Evolutionary conservation across 345 rosid genomes (phyloP), one percentile per base, ranked within the genome.

Genomic region (Balakata baccata): DNA sequence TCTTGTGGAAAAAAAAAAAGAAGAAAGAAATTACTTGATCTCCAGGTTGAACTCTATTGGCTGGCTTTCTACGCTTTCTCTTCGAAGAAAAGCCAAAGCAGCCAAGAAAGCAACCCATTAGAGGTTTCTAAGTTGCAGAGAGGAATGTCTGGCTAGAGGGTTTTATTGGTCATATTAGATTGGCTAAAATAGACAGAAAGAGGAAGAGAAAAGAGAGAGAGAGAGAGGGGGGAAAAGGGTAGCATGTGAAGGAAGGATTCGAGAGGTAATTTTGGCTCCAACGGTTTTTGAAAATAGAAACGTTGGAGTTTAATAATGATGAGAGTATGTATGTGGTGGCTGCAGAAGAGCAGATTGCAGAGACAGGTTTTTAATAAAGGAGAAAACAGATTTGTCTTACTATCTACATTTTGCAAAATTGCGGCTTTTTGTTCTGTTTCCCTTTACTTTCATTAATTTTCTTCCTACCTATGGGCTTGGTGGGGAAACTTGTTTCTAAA

Each of bases 271-370:
- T 56, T 68, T 70, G 86, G 85, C 87, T 82, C 89, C 85, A 86
- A 77, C 75, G 83, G 87, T 7, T 81, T 86, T 84, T 74, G 85
- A 82, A 90, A 90, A 88, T 84, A 82, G 81, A 89, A 90, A 88
- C 92, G 95, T 90, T 90, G 84, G 89, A 62, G 39, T 80, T 78
- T 79, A 85, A 78, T 81, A 72, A 83, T 79, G 71, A 45, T 60
- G n/a, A 20, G 49, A 70, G 67, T 49, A 61, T 65, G 69, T 59
- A 1, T 64, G n/a, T 69, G 84, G 87, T 78, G 81, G 82, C 74
- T 58, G 73, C 81, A 73, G 29, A 37, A 23, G 34, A 29, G 34
- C 34, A 29, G 34, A 29, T 29, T 29, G 34, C 34, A 29, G 34
- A 4, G 12, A 52, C 47, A 13, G 75, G 75, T 60, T 70, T 43